Evolutionary conservation across 192 early-diverging fungal species (phyloP).

Genomic region (Podila epigama): DNA sequence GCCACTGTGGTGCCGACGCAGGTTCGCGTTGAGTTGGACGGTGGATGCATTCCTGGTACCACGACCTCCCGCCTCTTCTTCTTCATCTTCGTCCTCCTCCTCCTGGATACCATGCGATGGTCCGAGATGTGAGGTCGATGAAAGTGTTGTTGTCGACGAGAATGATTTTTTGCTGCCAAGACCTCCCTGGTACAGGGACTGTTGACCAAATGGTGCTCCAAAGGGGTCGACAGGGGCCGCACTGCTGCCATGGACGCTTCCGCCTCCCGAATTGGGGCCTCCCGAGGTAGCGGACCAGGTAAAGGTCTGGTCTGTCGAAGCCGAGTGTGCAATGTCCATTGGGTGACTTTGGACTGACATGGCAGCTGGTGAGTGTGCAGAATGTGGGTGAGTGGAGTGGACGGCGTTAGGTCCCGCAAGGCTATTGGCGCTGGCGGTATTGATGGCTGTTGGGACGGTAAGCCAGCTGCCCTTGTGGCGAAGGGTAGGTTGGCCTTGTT

Average conservation of each 20-base stretch:
- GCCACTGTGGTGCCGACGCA: slow-evolving; percentile 3
- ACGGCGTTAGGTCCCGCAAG: slow-evolving; percentile 2
- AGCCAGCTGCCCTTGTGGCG: slow-evolving; percentile 22
- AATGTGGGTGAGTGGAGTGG: neutral
- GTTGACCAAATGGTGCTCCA: neutral
- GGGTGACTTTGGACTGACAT: slow-evolving; percentile 20
- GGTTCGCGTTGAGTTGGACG: neutral
- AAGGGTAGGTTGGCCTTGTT: slow-evolving; percentile 3
- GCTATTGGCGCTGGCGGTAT: slow-evolving; percentile 4
- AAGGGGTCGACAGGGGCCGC: neutral
- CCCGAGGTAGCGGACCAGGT: slow-evolving; percentile 19
- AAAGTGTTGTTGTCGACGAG: slow-evolving; percentile 25
- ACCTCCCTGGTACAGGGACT: neutral
- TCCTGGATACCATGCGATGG: slow-evolving; percentile 13
- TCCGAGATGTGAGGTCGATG: slow-evolving; percentile 4
- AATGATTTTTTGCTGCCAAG: slow-evolving; percentile 23
- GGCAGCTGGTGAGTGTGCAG: neutral
- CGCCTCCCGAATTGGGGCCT: neutral
- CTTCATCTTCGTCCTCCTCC: slow-evolving; percentile 16
- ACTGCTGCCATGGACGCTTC: no score
- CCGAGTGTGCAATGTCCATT: slow-evolving; percentile 39
- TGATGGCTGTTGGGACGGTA: slow-evolving; percentile 15
- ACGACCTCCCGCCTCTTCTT: neutral
- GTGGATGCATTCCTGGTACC: no score
- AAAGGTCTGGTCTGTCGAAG: slow-evolving; percentile 23